These are phyloP conservation scores for Neoboletus brunneissimus DNA, from an alignment of 768 basidiomycete genomes.

Conservation along the genomic window DNA sequence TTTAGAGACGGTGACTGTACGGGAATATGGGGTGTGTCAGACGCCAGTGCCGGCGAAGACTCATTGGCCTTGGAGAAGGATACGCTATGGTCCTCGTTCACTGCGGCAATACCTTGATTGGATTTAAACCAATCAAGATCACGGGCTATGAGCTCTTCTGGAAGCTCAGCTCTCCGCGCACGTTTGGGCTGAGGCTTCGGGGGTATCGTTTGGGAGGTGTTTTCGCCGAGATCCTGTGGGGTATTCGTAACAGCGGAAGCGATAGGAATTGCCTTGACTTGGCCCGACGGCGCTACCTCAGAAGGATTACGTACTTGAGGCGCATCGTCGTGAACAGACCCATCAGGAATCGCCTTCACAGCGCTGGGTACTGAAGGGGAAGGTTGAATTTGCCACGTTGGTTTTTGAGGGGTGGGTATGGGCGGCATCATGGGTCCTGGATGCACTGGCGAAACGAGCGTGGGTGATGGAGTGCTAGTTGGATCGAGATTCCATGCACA, in stretches of 20 bases:
- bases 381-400: background rate
- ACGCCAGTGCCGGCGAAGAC: background rate
- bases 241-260: background rate
- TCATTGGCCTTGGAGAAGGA: background rate
- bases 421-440: background rate
- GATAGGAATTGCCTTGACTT: background rate
- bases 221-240: background rate
- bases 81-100: background rate
- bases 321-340: background rate
- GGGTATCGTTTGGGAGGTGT: background rate
- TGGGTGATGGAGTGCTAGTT: constrained; percentile 1
- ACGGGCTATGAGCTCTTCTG: constrained; percentile 25
- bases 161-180: constrained; percentile 17
- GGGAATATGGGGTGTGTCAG: background rate
- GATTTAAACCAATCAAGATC: constrained; percentile 32
- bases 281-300: background rate
- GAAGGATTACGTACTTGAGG: background rate
- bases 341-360: background rate
- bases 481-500: background rate
- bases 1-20: constrained; percentile 1
- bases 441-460: background rate
- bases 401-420: background rate
- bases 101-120: background rate
- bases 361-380: background rate
- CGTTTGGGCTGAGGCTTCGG: constrained; percentile 31